Percentiles rank a stretch among this genome's conserved stretches.
These are phyloP conservation scores for Penicillium daleae DNA, from an alignment of 495 filamentous ascomycete genomes.

Conservation along the genomic window DNA sequence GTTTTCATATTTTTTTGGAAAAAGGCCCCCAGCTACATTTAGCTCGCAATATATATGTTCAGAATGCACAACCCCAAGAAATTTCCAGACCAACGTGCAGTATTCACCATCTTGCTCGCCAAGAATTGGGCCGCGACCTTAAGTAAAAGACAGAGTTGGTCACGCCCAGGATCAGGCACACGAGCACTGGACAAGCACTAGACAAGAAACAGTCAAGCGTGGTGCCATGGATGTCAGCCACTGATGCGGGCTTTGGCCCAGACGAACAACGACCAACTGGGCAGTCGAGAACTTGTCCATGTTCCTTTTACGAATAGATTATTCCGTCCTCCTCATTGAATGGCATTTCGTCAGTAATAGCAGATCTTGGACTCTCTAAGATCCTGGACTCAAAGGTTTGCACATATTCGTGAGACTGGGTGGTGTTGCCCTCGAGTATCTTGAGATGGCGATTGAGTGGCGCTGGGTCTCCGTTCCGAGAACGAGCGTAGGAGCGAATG, in stretches of 20 bases:
- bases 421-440: not conserved
- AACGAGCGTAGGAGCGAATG: not conserved
- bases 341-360: not conserved
- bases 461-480: not conserved
- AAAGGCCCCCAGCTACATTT: too few relatives aligned
- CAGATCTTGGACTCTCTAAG: not conserved
- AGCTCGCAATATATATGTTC: too few relatives aligned
- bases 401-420: not conserved
- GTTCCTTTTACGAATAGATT: not conserved
- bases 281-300: not conserved
- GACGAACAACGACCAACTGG: not conserved
- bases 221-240: constrained; percentile 1
- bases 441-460: not conserved
- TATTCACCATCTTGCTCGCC: not conserved
- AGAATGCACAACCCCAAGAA: too few relatives aligned
- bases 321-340: not conserved
- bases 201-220: not conserved
- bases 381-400: not conserved
- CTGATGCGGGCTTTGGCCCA: not conserved
- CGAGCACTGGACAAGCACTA: not conserved
- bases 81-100: too few relatives aligned
- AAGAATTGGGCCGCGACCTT: not conserved
- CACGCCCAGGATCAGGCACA: not conserved
- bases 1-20: too few relatives aligned
- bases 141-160: not conserved